Evolutionary conservation across 495 filamentous ascomycete species (phyloP).

Genomic region (Opeltia flavorubescens): DNA sequence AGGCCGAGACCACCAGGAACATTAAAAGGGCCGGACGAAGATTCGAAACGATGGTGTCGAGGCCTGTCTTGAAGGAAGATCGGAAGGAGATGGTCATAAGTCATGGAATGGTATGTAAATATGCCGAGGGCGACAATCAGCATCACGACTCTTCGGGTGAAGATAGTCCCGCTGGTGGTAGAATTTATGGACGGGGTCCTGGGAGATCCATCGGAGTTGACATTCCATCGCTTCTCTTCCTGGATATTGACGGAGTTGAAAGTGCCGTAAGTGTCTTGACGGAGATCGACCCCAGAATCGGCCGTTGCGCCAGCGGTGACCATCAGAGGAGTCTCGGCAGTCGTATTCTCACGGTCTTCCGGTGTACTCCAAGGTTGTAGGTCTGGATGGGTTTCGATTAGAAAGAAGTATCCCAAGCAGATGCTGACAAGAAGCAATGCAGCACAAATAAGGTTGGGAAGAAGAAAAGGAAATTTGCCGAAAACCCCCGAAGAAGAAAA

Average conservation of each 20-base stretch:
- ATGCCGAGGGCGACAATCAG: conserved; percentile 61
- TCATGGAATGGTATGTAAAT: conserved; percentile 82
- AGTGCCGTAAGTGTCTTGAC: conserved; percentile 64
- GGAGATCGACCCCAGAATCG: conserved; percentile 54
- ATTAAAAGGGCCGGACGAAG: conserved; percentile 30
- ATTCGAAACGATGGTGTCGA: conserved; percentile 13
- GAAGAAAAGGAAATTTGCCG: conserved; percentile 63
- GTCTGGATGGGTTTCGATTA: conserved; percentile 72
- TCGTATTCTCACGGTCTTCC: conserved; percentile 38
- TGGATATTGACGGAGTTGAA: conserved; percentile 46
- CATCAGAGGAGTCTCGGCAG: conserved; percentile 55
- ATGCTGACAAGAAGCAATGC: conserved; percentile 59
- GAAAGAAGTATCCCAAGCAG: conserved; percentile 52
- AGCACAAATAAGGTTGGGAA: conserved; percentile 70
- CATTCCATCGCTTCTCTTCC: conserved; percentile 33
- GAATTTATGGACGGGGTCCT: conserved; percentile 18
- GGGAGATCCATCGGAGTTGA: conserved; percentile 32
- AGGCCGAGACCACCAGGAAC: conserved; percentile 65
- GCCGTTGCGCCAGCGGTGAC: conserved; percentile 55
- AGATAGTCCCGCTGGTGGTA: conserved; percentile 31
- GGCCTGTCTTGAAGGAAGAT: conserved; percentile 68
- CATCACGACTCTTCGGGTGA: conserved; percentile 52
- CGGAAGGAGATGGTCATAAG: conserved; percentile 69
- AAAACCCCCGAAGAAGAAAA: conserved; percentile 54
- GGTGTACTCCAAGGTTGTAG: conserved; percentile 47